These are phyloP conservation scores for Tolypocladium tundrense DNA, from an alignment of 2,329 filamentous ascomycete genomes.

Conservation along the genomic window DNA sequence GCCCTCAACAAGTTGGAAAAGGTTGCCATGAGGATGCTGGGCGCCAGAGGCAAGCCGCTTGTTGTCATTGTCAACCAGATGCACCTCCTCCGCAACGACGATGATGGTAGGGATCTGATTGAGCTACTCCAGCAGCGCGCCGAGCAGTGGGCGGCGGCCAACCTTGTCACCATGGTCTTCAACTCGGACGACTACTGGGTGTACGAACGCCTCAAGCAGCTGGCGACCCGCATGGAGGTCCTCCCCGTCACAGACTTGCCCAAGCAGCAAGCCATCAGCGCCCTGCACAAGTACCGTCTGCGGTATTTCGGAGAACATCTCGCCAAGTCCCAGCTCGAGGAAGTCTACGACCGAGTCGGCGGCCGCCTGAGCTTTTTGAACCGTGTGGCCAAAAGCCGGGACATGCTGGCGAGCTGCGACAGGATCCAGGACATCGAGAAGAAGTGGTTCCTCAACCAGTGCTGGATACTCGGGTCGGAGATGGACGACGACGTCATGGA, in stretches of 20 bases:
- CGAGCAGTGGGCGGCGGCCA: conserved; percentile 90
- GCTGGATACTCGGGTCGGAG: conserved; percentile 60
- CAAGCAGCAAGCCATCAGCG: conserved; percentile 65
- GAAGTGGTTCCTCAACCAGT: conserved; percentile 69
- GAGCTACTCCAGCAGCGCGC: conserved; percentile 92
- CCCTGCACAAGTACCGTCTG: conserved; percentile 68
- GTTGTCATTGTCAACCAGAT: conserved; percentile 93
- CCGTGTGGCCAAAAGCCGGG: conserved; percentile 71
- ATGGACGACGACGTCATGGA: conserved; percentile 99
- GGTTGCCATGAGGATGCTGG: conserved; percentile 66
- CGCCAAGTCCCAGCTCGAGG: conserved; percentile 47
- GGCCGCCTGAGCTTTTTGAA: conserved; percentile 83
- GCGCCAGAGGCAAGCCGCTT: conserved; percentile 54
- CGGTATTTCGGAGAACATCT: conserved; percentile 62
- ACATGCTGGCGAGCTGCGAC: conserved; percentile 78
- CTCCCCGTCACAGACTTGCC: conserved; percentile 76
- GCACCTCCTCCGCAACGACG: conserved; percentile 83
- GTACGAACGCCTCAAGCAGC: conserved; percentile 85
- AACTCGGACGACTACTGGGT: conserved; percentile 99
- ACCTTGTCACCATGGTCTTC: conserved; percentile 84
- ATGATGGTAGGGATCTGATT: conserved; percentile 84
- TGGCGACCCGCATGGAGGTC: conserved; percentile 91
- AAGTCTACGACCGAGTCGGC: conserved; percentile 79
- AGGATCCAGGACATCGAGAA: conserved; percentile 58
- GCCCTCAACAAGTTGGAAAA: conserved; percentile 98